Evolutionary conservation across 2,329 filamentous ascomycete species (phyloP).

Genomic region (Venturia pyrina): DNA sequence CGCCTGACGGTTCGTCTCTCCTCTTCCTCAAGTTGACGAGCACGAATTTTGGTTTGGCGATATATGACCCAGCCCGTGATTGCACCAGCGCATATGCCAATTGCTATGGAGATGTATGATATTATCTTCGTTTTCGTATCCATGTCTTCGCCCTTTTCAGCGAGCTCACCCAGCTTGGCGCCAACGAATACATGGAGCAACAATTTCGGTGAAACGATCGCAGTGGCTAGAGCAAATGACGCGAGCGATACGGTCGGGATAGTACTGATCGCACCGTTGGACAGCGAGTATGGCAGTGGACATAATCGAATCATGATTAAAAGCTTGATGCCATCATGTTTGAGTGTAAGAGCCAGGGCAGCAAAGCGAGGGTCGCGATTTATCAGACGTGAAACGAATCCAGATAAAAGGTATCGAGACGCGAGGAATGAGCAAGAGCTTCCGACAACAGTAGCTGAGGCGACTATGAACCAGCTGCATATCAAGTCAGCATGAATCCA

Average conservation of each 20-base stretch:
- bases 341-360: conserved; percentile 76
- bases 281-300: conserved; percentile 83
- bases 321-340: conserved; percentile 80
- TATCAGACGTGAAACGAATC: conserved; percentile 70
- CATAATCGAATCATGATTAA: conserved; percentile 88
- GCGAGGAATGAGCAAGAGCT: conserved; percentile 71
- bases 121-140: conserved; percentile 64
- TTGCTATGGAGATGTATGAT: conserved; percentile 71
- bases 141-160: conserved; percentile 80
- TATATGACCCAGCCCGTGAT: conserved; percentile 81
- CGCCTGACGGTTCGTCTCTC: conserved; percentile 22
- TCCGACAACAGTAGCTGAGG: conserved; percentile 67
- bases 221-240: conserved; percentile 72
- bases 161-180: conserved; percentile 67
- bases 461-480: conserved; percentile 71
- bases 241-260: conserved; percentile 75
- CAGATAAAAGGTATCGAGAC: conserved; percentile 66
- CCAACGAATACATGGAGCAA: conserved; percentile 91
- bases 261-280: conserved; percentile 88
- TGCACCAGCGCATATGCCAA: conserved; percentile 62
- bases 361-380: conserved; percentile 79
- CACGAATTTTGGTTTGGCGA: conserved; percentile 43
- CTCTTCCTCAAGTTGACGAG: conserved; percentile 38
- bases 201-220: conserved; percentile 73
- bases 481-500: background rate